Evolutionary conservation across 345 rosid species (phyloP).

Genomic region (Melastoma malabathricum): DNA sequence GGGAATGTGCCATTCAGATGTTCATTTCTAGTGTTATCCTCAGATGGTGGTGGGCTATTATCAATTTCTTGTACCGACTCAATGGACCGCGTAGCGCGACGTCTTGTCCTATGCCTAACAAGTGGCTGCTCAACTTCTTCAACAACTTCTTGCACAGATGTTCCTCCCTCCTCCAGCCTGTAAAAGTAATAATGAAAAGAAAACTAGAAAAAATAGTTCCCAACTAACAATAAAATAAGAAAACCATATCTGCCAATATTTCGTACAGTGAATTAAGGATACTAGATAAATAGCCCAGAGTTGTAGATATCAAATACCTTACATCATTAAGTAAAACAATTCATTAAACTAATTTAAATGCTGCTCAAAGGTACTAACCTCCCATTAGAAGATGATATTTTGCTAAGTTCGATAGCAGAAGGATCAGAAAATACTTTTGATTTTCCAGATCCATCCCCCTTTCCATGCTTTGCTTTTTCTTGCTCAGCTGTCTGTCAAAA

Average conservation of each 20-base stretch:
- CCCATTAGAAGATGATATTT: conserved; percentile 41
- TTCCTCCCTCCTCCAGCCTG: conserved; percentile 56
- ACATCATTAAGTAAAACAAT: not conserved
- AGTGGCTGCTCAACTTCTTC: conserved; percentile 72
- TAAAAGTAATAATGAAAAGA: not conserved
- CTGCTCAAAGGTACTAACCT: conserved; percentile 30
- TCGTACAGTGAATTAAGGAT: too few relatives aligned
- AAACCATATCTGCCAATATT: not conserved
- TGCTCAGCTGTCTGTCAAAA: conserved; percentile 57
- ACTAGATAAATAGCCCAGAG: too few relatives aligned
- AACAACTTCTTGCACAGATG: conserved; percentile 56
- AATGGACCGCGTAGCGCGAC: conserved; percentile 26
- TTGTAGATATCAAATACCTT: too few relatives aligned
- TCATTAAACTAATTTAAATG: not conserved
- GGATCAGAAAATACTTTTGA: conserved; percentile 29
- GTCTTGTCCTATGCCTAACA: conserved; percentile 56
- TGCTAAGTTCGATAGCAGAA: conserved; percentile 24
- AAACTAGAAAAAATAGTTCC: not conserved
- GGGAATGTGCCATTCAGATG: conserved; percentile 37
- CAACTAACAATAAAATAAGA: not conserved
- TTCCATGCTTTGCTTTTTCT: conserved; percentile 40
- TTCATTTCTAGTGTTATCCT: conserved; percentile 23
- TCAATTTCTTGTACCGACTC: conserved; percentile 37
- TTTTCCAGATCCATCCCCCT: conserved; percentile 25
- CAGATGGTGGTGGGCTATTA: conserved; percentile 41